Evolutionary conservation across 2,329 filamentous ascomycete genomes (phyloP), one percentile per base, ranked within the genome.

Genomic region (Pseudocercospora macadamiae): DNA sequence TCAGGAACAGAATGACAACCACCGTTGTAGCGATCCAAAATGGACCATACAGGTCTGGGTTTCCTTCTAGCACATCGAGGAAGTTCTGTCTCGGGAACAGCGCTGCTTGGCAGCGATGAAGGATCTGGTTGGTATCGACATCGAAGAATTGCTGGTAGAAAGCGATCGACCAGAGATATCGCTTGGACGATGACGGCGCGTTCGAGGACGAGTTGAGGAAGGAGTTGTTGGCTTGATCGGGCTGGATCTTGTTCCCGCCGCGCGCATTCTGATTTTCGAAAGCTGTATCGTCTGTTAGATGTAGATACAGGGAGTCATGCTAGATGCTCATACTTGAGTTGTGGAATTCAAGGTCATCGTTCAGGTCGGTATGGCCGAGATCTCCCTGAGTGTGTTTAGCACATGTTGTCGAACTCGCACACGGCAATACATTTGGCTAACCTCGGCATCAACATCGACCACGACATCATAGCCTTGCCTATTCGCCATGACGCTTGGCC

Each of bases 81-180:
- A 99, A 99, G 80, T 96, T 97, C 58, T 89, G 89, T 63, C 91
- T 88, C 45, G 95, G 95, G 76, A 89, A 96, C 36, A 97, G 80
- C n/a, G 93, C 88, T 1, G 92, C 89, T 76, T 87, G 88, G 77
- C 95, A 97, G 66, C 95, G 89, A 70, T 88, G 83, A 56, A 97
- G 79, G 18, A 99, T 93, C 54, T 95, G 90, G 60, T 85, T 88
- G 1, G 95, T 97, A 78, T 99, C 95, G 64, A 99, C 93, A 73
- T 99, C 95, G 79, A 99, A 99, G 85, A 95, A 97, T 79, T 96
- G 95, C 56, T 92, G 87, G 80, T 99, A 99, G 82, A 96, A 99
- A 58, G 87, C 86, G 63, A 97, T 82, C 45, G 87, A 87, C 95
- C 95, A 99, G 64, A 97, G 89, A 79, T 89, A 92, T 71, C 90